Base-by-base conservation (phyloP, 2,329 filamentous ascomycete genomes). In the Hymenoscyphus salicellus region DNA sequence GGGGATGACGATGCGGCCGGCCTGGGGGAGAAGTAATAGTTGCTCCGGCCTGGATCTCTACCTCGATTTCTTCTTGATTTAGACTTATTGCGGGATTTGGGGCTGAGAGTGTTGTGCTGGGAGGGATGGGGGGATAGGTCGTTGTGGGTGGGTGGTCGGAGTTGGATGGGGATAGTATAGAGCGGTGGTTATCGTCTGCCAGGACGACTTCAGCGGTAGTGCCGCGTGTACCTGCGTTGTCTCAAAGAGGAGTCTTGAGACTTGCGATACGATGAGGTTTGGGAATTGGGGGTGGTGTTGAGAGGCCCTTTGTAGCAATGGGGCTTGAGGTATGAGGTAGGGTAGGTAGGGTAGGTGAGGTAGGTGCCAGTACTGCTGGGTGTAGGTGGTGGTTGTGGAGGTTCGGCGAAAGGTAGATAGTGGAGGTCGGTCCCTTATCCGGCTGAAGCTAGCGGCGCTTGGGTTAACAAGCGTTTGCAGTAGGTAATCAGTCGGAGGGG, bases 101-200 rank as follows among this genome's bases (percentile, higher is more conserved):
- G 74, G 79, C 78, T 75, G 81, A 80, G 77, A 77, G 68, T 70
- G 75, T 76, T 72, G 79, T 78, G 79, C 77, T 80, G 74, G 81
- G 75, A 78, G 83, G 74, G 77, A 78, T 77, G 74, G 79, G 76
- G 72, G 81, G 77, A 78, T 79, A 77, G 71, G 79, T 83, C 82
- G 84, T 82, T 76, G 80, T 82, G 79, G 83, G 78, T 83, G 85
- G 84, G 82, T 83, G 78, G 87, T 88, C 88, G 86, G 89, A 80
- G 81, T 83, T 81, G 86, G 83, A 81, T 83, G 83, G 84, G 83
- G 85, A 81, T 78, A 79, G 77, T 78, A 76, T 71, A 77, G 79
- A 78, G 76, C 79, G 80, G 79, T 84, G 80, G 77, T 75, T 81
- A 82, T 86, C 84, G 86, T 89, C 84, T 84, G 89, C 89, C 89